These are phyloP conservation scores for Coccinonectria pachysandricola DNA, from an alignment of 2,329 filamentous ascomycete species.

Conservation along the genomic window DNA sequence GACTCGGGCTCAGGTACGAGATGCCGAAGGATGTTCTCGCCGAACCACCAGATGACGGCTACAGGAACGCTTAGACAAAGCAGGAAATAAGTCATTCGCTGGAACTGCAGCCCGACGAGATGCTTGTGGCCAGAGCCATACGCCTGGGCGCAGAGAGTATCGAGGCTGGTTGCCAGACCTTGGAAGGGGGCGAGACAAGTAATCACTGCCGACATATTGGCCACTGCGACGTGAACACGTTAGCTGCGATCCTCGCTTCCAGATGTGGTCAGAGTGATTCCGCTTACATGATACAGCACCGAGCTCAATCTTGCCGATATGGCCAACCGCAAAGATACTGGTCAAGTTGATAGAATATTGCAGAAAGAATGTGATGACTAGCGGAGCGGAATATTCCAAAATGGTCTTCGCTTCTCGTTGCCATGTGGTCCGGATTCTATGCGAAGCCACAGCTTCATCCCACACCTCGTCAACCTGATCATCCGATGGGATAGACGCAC, in stretches of 20 bases:
- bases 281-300: constrained; percentile 34
- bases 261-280: too few species aligned
- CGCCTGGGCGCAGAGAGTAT: constrained; percentile 88
- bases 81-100: constrained; percentile 72
- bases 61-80: constrained; percentile 64
- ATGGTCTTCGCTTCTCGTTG: constrained; percentile 79
- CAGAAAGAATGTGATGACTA: constrained; percentile 62
- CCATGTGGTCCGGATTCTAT: constrained; percentile 83
- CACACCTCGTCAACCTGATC: constrained; percentile 62
- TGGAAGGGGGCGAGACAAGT: constrained; percentile 69
- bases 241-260: too few species aligned
- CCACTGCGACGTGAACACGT: too few species aligned
- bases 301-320: constrained; percentile 54
- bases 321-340: constrained; percentile 68
- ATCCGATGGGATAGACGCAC: constrained; percentile 21
- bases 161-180: constrained; percentile 79
- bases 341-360: constrained; percentile 80
- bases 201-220: constrained; percentile 71
- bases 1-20: constrained; percentile 43
- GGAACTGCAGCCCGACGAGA: constrained; percentile 73
- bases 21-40: constrained; percentile 50
- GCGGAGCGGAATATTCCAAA: constrained; percentile 55
- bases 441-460: constrained; percentile 74
- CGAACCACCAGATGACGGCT: constrained; percentile 58
- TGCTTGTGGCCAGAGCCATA: constrained; percentile 87